Evolutionary conservation across 495 filamentous ascomycete species (phyloP).

Genomic region (Aspergillus indologenus): DNA sequence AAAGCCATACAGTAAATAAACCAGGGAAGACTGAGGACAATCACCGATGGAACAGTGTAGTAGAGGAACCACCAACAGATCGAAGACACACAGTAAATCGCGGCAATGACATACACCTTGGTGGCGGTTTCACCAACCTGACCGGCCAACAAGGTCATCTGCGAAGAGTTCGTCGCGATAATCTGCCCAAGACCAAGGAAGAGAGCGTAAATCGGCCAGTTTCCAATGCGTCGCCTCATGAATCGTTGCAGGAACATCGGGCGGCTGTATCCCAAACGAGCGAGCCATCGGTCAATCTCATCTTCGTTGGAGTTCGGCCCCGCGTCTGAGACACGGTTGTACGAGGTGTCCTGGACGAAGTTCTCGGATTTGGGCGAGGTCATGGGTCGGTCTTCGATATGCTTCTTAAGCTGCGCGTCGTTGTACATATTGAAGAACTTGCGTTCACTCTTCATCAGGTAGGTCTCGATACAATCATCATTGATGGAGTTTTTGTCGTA

Average conservation of each 20-base stretch:
- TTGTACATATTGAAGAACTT: slow-evolving; percentile 59
- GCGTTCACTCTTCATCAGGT: slow-evolving; percentile 60
- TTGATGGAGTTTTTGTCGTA: slow-evolving; percentile 52
- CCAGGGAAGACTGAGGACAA: slow-evolving; percentile 49
- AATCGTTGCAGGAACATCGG: slow-evolving; percentile 29
- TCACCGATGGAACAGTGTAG: slow-evolving; percentile 54
- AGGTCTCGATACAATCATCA: slow-evolving; percentile 60
- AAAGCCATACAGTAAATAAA: slow-evolving; percentile 56
- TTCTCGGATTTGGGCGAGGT: slow-evolving; percentile 4
- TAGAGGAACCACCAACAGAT: slow-evolving; percentile 63
- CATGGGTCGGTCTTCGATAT: slow-evolving; percentile 15
- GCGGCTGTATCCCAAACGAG: slow-evolving; percentile 29
- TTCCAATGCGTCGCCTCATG: slow-evolving; percentile 31
- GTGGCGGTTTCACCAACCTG: slow-evolving; percentile 56
- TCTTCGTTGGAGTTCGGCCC: slow-evolving; percentile 9
- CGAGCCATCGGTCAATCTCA: slow-evolving; percentile 52
- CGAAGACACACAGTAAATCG: slow-evolving; percentile 59
- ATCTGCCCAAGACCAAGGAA: slow-evolving; percentile 64
- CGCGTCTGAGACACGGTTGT: neutral
- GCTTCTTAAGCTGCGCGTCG: slow-evolving; percentile 46
- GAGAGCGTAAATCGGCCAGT: slow-evolving; percentile 67
- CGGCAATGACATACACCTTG: slow-evolving; percentile 61
- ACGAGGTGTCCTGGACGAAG: neutral
- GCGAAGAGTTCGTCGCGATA: slow-evolving; percentile 65
- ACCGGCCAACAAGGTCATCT: slow-evolving; percentile 63